Percentiles rank a stretch among this genome's conserved stretches.
Evolutionary conservation across 495 filamentous ascomycete species (phyloP).

Genomic region (Penicillium antarcticum): DNA sequence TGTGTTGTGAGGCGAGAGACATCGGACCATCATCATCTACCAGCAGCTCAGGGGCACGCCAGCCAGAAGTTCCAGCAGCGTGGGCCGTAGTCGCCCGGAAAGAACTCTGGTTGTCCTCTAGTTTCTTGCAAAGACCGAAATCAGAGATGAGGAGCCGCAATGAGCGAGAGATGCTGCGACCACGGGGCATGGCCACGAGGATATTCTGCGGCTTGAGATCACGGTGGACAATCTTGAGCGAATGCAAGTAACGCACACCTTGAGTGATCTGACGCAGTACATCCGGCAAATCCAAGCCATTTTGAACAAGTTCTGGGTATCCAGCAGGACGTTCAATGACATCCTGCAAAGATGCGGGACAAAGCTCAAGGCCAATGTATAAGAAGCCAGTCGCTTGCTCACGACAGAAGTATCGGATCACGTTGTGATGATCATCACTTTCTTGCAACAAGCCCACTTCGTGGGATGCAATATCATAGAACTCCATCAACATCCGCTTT

Average conservation of each 20-base stretch:
- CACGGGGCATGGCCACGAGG: constrained; percentile 61
- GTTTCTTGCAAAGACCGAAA: constrained; percentile 95
- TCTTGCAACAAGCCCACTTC: constrained; percentile 87
- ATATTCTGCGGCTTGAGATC: constrained; percentile 98
- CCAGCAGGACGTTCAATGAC: constrained; percentile 69
- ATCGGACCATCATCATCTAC: constrained; percentile 61
- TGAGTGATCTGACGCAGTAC: constrained; percentile 82
- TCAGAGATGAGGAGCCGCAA: constrained; percentile 89
- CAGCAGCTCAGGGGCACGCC: constrained; percentile 93
- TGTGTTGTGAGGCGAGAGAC: constrained; percentile 40
- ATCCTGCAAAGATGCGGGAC: constrained; percentile 88
- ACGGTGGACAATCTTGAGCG: constrained; percentile 90
- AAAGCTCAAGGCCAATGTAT: constrained; percentile 96
- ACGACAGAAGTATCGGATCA: constrained; percentile 93
- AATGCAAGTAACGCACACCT: constrained; percentile 85
- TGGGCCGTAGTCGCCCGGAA: constrained; percentile 92
- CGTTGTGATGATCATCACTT: constrained; percentile 93
- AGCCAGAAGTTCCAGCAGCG: constrained; percentile 89
- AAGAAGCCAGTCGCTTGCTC: constrained; percentile 86
- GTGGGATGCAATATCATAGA: constrained; percentile 92
- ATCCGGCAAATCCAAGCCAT: constrained; percentile 52
- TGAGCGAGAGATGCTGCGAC: constrained; percentile 28
- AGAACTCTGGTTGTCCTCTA: constrained; percentile 93
- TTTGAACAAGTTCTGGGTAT: constrained; percentile 54
- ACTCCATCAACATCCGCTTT: constrained; percentile 92